Evolutionary conservation across 495 filamentous ascomycete species (phyloP).

Genomic region (Lepidopterella palustris): DNA sequence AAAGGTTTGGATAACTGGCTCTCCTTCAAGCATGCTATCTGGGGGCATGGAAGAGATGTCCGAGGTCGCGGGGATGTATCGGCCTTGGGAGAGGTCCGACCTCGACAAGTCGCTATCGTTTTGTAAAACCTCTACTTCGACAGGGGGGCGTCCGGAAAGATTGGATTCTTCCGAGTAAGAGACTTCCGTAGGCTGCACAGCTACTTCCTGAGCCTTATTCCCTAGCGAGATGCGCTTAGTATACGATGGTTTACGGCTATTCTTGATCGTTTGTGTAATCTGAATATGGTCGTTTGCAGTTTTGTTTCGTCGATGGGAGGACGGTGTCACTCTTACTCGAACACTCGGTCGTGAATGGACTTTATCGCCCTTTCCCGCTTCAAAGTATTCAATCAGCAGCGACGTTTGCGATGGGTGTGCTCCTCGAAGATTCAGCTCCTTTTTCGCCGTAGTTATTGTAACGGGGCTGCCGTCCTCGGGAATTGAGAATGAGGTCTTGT

Average conservation of each 20-base stretch:
- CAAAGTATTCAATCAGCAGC: constrained; percentile 96
- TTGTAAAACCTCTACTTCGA: constrained; percentile 77
- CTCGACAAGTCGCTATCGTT: constrained; percentile 53
- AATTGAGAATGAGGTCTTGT: constrained; percentile 79
- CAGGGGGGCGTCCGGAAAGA: constrained; percentile 57
- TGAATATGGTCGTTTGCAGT: constrained; percentile 66
- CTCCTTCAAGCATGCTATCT: constrained; percentile 79
- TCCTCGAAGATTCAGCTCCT: constrained; percentile 35
- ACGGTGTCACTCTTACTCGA: constrained; percentile 88
- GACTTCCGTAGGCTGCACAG: constrained; percentile 46
- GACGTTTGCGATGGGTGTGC: constrained; percentile 71
- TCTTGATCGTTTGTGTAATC: constrained; percentile 67
- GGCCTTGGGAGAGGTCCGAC: constrained; percentile 44
- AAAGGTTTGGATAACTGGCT: constrained; percentile 32
- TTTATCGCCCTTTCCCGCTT: constrained; percentile 64
- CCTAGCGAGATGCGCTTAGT: constrained; percentile 57
- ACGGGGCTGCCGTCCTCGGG: constrained; percentile 93
- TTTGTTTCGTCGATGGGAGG: constrained; percentile 49
- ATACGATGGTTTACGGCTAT: constrained; percentile 56
- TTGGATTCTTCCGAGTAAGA: constrained; percentile 73
- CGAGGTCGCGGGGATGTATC: constrained; percentile 56
- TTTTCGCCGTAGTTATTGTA: constrained; percentile 67
- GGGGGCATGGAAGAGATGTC: constrained; percentile 88
- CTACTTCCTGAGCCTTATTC: constrained; percentile 48
- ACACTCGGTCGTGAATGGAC: constrained; percentile 75